Base-by-base conservation (phyloP, 225 moss, liverwort and hornwort species). In the Asterella californica region DNA sequence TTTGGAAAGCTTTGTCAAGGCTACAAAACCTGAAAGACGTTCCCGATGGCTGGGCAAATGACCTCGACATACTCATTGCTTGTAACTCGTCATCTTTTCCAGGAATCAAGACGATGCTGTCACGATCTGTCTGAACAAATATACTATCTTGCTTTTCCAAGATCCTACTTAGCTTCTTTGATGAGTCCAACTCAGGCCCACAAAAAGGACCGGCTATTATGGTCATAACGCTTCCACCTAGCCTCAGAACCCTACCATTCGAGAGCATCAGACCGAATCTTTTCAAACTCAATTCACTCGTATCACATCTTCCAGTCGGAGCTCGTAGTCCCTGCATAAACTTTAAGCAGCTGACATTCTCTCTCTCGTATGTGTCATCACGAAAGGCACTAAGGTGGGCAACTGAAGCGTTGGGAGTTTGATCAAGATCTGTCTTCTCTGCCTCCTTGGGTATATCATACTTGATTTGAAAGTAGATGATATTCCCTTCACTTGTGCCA, bases 401-500 rank as follows among this genome's bases (percentile, higher is more conserved):
- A 38, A 1, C 47, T 30, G 47, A 7, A 36, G 36, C 30, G 47
- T 27, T 68, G 30, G 65, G 12, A 48, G n/a, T 52, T 5, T 17
- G 61, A 14, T 36, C 6, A 52, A 38, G 2, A 77, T 66, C 5
- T 9, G 46, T 46, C 34, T 21, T 64, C 46, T 78, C 78, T 54
- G 22, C 77, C 37, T 32, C 63, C 32, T 8, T 64, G 6, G 78
- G 74, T 68, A 81, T 68, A 14, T 83, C 77, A 37, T 83, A 78
- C 62, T 70, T 50, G 42, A 96, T 83, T 78, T 86, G 72, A 77
- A 84, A 92, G 74, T 78, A 83, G 15, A 90, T 57, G 75, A 94
- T 82, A 54, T 68, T 85, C 49, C 96, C 96, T 72, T 91, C 94
- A 78, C 88, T 86, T 34, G 83, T 92, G 59, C 94, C 96, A 79